Conservation (phyloP, 75 land plant genomes). For the Picea glauca region DNA sequence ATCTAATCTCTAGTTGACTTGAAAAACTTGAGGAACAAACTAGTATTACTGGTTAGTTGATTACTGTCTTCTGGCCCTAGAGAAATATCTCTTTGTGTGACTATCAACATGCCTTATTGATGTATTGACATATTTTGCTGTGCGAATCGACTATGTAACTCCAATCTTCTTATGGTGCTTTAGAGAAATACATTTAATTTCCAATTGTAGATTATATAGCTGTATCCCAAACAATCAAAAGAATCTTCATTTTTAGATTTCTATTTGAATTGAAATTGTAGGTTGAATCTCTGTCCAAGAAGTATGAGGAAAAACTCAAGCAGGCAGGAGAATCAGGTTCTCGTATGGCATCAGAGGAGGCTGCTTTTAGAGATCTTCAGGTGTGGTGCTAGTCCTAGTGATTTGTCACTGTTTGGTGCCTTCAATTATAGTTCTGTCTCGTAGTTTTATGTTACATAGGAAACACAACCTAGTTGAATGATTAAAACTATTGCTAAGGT, state of each 20-base stretch:
- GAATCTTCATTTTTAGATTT: background rate
- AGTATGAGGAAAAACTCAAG: constrained; percentile 91
- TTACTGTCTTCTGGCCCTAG: too few relatives aligned
- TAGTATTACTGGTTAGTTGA: too few relatives aligned
- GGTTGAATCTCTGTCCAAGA: constrained; percentile 78
- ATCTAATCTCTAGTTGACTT: too few relatives aligned
- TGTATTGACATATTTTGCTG: background rate
- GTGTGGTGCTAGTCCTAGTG: constrained; percentile 23
- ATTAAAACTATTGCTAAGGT: background rate
- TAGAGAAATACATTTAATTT: background rate
- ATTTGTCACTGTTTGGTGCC: background rate
- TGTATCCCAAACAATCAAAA: background rate
- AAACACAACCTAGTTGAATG: background rate
- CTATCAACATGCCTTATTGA: background rate
- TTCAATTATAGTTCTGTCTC: background rate
- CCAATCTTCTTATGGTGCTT: background rate
- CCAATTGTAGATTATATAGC: background rate
- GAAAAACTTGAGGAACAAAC: too few relatives aligned
- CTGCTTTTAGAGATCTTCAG: constrained; percentile 82
- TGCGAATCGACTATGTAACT: background rate
- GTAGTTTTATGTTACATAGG: background rate
- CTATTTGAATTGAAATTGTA: constrained; percentile 20
- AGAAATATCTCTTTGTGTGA: background rate
- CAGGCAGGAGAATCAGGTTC: constrained; percentile 73
- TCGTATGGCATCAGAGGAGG: constrained; percentile 77